A percentile compares a stretch with the other conserved stretches of the same genome.
Evolutionary conservation across 2,329 filamentous ascomycete species (phyloP).

Genomic region (Paecilomyces niveus): DNA sequence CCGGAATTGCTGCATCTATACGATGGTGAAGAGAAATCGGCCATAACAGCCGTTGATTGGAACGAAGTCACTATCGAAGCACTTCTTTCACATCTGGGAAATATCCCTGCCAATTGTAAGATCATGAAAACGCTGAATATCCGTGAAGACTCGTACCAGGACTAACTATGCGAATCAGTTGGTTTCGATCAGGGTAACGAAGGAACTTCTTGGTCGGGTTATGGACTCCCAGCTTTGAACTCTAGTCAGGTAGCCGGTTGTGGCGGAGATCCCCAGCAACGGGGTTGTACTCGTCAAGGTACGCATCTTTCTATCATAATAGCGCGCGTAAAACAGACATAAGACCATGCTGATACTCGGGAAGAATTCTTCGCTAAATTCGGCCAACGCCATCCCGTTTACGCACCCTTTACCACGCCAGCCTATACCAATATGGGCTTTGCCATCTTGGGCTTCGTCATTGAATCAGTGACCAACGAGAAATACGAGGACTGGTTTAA

Average conservation of each 20-base stretch:
- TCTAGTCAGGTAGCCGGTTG: not conserved
- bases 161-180: not conserved
- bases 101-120: constrained; percentile 10
- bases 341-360: constrained; percentile 3
- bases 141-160: not conserved
- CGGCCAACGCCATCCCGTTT: constrained; percentile 22
- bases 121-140: not conserved
- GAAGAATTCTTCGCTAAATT: constrained; percentile 24
- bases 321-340: constrained; percentile 1
- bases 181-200: not conserved
- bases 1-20: constrained; percentile 24
- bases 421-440: constrained; percentile 35
- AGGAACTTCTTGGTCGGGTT: not conserved
- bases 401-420: constrained; percentile 27
- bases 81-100: constrained; percentile 17
- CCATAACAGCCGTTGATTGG: constrained; percentile 7
- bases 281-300: constrained; percentile 8
- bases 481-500: constrained; percentile 22
- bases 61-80: constrained; percentile 14
- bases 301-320: constrained; percentile 1
- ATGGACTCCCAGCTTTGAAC: not conserved
- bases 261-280: not conserved
- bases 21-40: not conserved
- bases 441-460: constrained; percentile 29
- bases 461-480: constrained; percentile 29